These are phyloP conservation scores for Prillingera fragicola DNA, from an alignment of 1,284 basidiomycete genomes.

Conservation along the genomic window DNA sequence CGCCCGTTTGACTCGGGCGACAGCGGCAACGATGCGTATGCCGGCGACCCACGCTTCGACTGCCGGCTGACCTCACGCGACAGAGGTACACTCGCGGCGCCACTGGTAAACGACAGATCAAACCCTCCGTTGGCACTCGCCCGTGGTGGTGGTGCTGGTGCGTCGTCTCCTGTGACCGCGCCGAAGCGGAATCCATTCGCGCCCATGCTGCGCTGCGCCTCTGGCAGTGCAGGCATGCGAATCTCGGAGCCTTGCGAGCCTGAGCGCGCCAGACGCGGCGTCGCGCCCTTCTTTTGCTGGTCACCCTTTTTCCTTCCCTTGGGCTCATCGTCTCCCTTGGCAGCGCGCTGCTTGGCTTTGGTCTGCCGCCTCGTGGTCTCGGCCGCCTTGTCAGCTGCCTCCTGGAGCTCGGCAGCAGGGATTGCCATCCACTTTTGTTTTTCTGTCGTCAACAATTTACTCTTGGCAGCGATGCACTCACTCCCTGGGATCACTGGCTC, in stretches of 20 bases:
- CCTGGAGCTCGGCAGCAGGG: constrained; percentile 45
- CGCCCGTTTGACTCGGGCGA: constrained; percentile 4
- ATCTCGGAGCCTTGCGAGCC: constrained; percentile 17
- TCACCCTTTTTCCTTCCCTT: constrained; percentile 8
- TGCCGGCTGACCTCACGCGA: constrained; percentile 26
- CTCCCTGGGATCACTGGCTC: constrained; percentile 20
- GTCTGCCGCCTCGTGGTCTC: constrained; percentile 24
- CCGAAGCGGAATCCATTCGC: constrained; percentile 20
- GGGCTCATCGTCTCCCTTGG: constrained; percentile 10
- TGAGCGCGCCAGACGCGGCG: constrained; percentile 8
- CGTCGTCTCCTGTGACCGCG: neutral
- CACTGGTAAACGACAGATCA: constrained; percentile 8
- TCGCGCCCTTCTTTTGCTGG: constrained; percentile 5
- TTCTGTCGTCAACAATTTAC: constrained; percentile 23
- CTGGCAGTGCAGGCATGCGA: constrained; percentile 15
- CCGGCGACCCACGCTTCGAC: constrained; percentile 17
- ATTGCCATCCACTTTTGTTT: constrained; percentile 49
- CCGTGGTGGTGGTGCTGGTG: neutral
- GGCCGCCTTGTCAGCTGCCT: constrained; percentile 44
- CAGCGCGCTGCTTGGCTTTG: constrained; percentile 19
- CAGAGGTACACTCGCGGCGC: constrained; percentile 16
- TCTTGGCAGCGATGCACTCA: constrained; percentile 11
- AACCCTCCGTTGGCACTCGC: constrained; percentile 3
- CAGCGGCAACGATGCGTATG: constrained; percentile 5
- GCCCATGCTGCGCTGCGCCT: constrained; percentile 1